Percentiles rank a stretch among this genome's conserved stretches.
phyloP scores from a whole-genome alignment of 441 rosid genomes.

The Arabidopsis lyrata region DNA sequence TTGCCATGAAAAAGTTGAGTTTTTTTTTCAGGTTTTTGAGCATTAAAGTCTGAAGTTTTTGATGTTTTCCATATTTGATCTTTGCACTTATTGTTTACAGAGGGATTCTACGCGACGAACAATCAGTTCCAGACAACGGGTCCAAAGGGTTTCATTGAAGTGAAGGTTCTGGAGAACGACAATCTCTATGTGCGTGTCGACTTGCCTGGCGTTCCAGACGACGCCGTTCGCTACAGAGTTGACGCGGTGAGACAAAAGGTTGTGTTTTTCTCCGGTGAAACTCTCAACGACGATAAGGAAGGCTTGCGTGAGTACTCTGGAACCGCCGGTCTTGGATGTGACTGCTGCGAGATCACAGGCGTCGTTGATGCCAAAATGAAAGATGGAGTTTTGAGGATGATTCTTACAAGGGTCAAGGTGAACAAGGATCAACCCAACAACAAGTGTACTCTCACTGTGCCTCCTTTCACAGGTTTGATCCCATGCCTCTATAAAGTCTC shows the following conservation, averaged over 20 bases:
- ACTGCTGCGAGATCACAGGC: slow-evolving; percentile 41
- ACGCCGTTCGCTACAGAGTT: slow-evolving; percentile 18
- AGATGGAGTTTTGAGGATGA: slow-evolving; percentile 40
- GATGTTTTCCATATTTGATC: no score
- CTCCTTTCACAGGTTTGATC: slow-evolving; percentile 33
- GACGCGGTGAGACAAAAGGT: slow-evolving; percentile 31
- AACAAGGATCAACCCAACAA: slow-evolving; percentile 6
- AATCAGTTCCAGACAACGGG: slow-evolving; percentile 31
- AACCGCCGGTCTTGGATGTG: slow-evolving; percentile 23
- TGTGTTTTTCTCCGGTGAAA: slow-evolving; percentile 33
- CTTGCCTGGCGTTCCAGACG: slow-evolving; percentile 40
- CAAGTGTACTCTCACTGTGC: slow-evolving; percentile 20
- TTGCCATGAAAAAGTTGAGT: no score
- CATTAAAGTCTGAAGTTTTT: no score
- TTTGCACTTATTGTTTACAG: neutral
- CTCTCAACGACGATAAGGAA: neutral
- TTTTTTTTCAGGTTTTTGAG: no score
- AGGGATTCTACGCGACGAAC: slow-evolving; percentile 30
- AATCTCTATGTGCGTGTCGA: slow-evolving; percentile 32
- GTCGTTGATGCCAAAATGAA: slow-evolving; percentile 34
- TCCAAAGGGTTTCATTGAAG: slow-evolving; percentile 35
- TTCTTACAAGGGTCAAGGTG: slow-evolving; percentile 31
- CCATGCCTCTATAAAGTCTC: neutral
- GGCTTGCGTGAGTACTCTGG: slow-evolving; percentile 32
- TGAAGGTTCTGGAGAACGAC: slow-evolving; percentile 27